These are phyloP conservation scores for Sugiyamaella japonica DNA, from an alignment of 1,139 yeast species.

Conservation along the genomic window DNA sequence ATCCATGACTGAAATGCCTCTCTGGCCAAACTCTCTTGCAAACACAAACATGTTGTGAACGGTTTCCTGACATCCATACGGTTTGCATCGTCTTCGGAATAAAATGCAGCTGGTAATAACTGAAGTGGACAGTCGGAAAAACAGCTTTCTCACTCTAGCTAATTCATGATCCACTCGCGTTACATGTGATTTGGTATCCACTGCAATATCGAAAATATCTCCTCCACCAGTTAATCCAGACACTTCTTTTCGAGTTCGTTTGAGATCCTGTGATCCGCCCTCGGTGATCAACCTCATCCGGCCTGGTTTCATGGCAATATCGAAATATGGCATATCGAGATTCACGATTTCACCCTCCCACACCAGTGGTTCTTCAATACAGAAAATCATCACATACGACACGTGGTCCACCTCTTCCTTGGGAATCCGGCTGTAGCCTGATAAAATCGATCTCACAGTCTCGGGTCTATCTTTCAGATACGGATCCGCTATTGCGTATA, in stretches of 20 bases:
- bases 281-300: conserved; percentile 69
- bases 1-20: conserved; percentile 65
- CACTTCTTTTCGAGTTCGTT: conserved; percentile 47
- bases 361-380: conserved; percentile 80
- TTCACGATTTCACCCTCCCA: conserved; percentile 86
- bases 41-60: conserved; percentile 76
- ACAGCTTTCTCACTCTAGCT: conserved; percentile 62
- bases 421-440: conserved; percentile 39
- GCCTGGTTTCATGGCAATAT: conserved; percentile 58
- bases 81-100: conserved; percentile 49
- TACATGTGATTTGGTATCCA: conserved; percentile 70
- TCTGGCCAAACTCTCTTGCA: conserved; percentile 81
- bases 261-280: conserved; percentile 55
- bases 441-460: conserved; percentile 41
- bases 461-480: conserved; percentile 49
- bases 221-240: conserved; percentile 49
- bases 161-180: conserved; percentile 76
- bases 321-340: conserved; percentile 48
- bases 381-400: conserved; percentile 67
- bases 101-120: conserved; percentile 64
- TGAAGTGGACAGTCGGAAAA: conserved; percentile 67
- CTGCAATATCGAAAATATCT: conserved; percentile 50
- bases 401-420: conserved; percentile 40
- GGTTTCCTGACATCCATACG: conserved; percentile 59
- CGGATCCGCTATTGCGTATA: conserved; percentile 68